These are phyloP conservation scores for Malassezia furfur DNA, from an alignment of 1,284 basidiomycete genomes.

Conservation along the genomic window DNA sequence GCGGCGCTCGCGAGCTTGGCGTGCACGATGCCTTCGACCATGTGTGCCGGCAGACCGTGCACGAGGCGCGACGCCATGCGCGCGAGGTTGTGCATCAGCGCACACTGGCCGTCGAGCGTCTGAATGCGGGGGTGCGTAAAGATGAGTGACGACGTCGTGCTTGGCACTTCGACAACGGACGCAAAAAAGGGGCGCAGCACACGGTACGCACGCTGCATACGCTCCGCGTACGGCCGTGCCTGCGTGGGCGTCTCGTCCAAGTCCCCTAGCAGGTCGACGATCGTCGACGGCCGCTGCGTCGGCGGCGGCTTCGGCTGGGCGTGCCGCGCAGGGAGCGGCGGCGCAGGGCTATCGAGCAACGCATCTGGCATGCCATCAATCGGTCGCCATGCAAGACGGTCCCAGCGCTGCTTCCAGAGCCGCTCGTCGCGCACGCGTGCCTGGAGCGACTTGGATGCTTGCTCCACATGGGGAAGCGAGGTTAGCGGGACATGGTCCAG, in stretches of 20 bases:
- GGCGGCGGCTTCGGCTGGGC: not conserved
- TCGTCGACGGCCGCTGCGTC: not conserved
- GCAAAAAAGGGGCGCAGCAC: constrained; percentile 1
- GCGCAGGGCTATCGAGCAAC: constrained; percentile 5
- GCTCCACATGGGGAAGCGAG: constrained; percentile 3
- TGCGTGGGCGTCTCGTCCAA: not conserved
- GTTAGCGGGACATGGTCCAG: constrained; percentile 7
- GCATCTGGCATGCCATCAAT: not conserved
- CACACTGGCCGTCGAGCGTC: constrained; percentile 3
- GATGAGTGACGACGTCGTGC: constrained; percentile 9
- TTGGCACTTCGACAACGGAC: not conserved
- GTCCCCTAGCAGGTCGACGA: constrained; percentile 7
- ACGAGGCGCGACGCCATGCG: constrained; percentile 1
- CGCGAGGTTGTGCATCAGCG: constrained; percentile 3
- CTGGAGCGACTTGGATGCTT: not conserved
- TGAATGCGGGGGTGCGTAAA: not conserved
- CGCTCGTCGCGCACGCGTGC: constrained; percentile 1
- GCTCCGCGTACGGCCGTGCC: constrained; percentile 1
- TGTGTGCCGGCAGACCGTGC: not conserved
- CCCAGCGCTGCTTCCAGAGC: constrained; percentile 12
- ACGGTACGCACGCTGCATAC: constrained; percentile 6
- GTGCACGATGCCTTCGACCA: not conserved
- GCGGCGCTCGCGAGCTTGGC: constrained; percentile 2
- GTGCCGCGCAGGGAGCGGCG: not conserved
- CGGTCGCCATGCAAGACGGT: constrained; percentile 2